phyloP scores from a whole-genome alignment of 805 yeast genomes.

The Danielia oregonensis region DNA sequence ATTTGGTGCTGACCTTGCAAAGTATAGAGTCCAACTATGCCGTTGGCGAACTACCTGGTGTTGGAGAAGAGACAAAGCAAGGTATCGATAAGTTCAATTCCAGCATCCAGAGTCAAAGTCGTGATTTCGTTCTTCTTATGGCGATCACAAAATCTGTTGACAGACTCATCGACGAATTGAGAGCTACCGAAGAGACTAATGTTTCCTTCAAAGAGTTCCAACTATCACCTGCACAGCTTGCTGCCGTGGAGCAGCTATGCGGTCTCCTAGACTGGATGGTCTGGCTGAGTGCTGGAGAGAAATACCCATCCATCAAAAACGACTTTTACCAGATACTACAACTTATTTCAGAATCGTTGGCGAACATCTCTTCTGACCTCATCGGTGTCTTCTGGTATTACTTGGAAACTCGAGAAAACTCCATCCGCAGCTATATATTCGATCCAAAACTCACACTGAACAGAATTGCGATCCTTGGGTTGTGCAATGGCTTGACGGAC shows the following conservation, averaged over 20 bases:
- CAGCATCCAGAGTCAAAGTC: slow-evolving; percentile 17
- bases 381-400: slow-evolving; percentile 34
- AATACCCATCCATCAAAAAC: slow-evolving; percentile 16
- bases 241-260: slow-evolving; percentile 16
- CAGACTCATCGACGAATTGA: slow-evolving; percentile 1
- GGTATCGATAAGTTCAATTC: slow-evolving; percentile 21
- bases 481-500: slow-evolving; percentile 38
- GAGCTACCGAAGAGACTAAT: not conserved
- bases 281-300: slow-evolving; percentile 11
- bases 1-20: not conserved
- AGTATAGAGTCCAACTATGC: not conserved
- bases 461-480: slow-evolving; percentile 37
- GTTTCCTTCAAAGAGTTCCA: slow-evolving; percentile 3
- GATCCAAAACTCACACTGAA: slow-evolving; percentile 26
- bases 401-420: slow-evolving; percentile 29
- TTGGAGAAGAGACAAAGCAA: not conserved
- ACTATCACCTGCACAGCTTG: slow-evolving; percentile 4
- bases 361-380: slow-evolving; percentile 17
- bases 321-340: slow-evolving; percentile 25
- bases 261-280: slow-evolving; percentile 26
- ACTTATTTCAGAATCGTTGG: slow-evolving; percentile 20
- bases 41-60: not conserved
- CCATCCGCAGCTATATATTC: slow-evolving; percentile 24
- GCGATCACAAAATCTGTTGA: slow-evolving; percentile 20
- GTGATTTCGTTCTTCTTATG: slow-evolving; percentile 18